Base-by-base conservation (phyloP, 2,329 filamentous ascomycete genomes). In the Colletotrichum sp. region DNA sequence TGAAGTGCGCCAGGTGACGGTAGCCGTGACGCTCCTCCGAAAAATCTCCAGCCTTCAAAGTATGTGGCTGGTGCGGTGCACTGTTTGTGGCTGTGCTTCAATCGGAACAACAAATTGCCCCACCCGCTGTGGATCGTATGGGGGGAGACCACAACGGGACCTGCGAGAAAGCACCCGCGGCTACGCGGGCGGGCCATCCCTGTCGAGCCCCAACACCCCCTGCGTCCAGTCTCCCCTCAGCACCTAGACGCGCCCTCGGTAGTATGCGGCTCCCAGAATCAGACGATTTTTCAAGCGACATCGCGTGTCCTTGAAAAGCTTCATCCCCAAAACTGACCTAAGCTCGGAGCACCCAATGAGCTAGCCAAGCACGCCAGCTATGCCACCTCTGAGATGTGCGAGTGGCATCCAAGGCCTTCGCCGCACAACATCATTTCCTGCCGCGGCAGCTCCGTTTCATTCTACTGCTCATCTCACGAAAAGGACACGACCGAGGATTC, bases 161-260 rank as follows among this genome's bases (percentile, higher is more conserved):
- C 64, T 72, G 73, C 63, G 65, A 52, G 64, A 72, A 68, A 73
- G 57, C 69, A 72, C 57, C 70, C 34, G 74, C 73, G 74, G 74
- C 74, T 73, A 65, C 73, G 71, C 74, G 74, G 57, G 57, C 65
- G 49, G 73, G 70, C 15, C 32, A 76, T 65, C 74, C 74, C 64
- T 76, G 74, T 49, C 65, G n/a, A 30, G 15, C 36, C 63, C 74
- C 49, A 72, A 64, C 8, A 59, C 30, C 69, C 70, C 72, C 63
- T 75, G 72, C 72, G 44, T 55, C 57, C 26, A 36, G 70, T 59
- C n/a, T 39, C 21, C 44, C 30, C 32, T 74, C 49, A 36, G 44
- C 44, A 52, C n/a, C 44, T 21, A 52, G 44, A 62, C 65, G 28
- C 64, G 62, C 64, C 57, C 57, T 69, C 34, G 36, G 49, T 59